Base-by-base conservation (phyloP, 495 filamentous ascomycete species). In the Xylaria acuta region DNA sequence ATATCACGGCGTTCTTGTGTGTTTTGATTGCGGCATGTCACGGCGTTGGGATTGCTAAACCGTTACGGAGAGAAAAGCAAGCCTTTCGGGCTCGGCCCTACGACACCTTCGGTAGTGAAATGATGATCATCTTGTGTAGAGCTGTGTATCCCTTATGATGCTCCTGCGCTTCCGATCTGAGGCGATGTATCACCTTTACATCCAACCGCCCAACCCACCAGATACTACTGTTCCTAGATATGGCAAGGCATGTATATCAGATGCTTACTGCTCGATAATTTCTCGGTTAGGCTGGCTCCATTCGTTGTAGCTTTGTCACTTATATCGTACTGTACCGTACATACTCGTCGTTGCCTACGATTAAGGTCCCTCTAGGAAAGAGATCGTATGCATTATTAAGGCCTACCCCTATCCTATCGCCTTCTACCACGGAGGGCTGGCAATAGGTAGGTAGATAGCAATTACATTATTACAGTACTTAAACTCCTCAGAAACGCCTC, bases 1-100 rank as follows among this genome's bases (percentile, higher is more conserved):
- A 64, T 63, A 68, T 69, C 64, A 73, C 45, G 71, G 71, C 71
- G 71, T 73, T 72, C 27, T 58, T 72, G 53, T 68, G 41, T 68
- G 38, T 62, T 68, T 66, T 62, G 20, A 63, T 73, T 69, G 56
- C 34, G 65, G 71, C 71, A 73, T 73, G 64, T 54, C 64, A 54
- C 41, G 71, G 71, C 71, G 71, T 73, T 73, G 30, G 56, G 64
- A 36, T 36, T 72, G 30, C 51, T 49, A 63, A 41, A 69, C 51
- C 27, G 47, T 67, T 60, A 27, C 18, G n/a, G 51, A 59, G 25
- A 60, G 18, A 49, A 65, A 66, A 59, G 27, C 49, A 72, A 36
- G 36, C 63, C 63, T 72, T 54, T 72, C 36, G 40, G 43, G 36
- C 22, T 45, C 59, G 51, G 40, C 38, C 41, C 20, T 38, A 56